Evolutionary conservation across 441 rosid species (phyloP), one percentile per base, ranked within the genome.

Genomic region (Macaranga tanarius): DNA sequence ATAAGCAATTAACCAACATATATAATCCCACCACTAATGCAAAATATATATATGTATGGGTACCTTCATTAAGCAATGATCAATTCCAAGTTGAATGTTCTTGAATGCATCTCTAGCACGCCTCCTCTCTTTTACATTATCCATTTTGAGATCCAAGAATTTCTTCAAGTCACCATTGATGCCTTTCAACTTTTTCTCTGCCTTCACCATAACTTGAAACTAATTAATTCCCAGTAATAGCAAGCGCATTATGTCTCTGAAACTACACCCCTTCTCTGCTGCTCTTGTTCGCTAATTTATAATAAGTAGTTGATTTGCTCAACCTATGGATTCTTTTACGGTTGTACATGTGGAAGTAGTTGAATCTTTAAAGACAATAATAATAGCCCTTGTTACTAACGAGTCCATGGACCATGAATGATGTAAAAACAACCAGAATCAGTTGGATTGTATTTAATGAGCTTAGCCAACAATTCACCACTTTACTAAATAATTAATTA

Each of bases 61-160:
- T 51, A 88, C 99, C 99, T 88, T 92, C 79, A 94, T 89, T 65
- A 92, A 85, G 69, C 92, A 76, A 79, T 94, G 99, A 69, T 94
- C 91, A 65, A 94, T 84, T 60, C 79, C 78, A 59, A 81, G 88
- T 76, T 92, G 99, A 65, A 87, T 76, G 20, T 82, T 81, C 87
- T 81, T 89, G 57, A 90, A 87, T 1, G 93, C 91, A 48, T 92
- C 90, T 22, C 97, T 92, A 26, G 84, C 92, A 16, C 71, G 85
- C 70, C 97, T 79, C 76, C 97, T 90, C 28, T 83, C 82, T 0
- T 87, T 77, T 51, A 84, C 97, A 60, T 86, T 79, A 69, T 92
- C 99, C 85, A 90, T 88, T 17, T 82, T 77, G 47, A 87, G 79
- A 22, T 82, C 84, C 80, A 85, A 72, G 15, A 89, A 67, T 77